phyloP scores from a whole-genome alignment of 2,329 filamentous ascomycete species.

The Neofusicoccum ribis region DNA sequence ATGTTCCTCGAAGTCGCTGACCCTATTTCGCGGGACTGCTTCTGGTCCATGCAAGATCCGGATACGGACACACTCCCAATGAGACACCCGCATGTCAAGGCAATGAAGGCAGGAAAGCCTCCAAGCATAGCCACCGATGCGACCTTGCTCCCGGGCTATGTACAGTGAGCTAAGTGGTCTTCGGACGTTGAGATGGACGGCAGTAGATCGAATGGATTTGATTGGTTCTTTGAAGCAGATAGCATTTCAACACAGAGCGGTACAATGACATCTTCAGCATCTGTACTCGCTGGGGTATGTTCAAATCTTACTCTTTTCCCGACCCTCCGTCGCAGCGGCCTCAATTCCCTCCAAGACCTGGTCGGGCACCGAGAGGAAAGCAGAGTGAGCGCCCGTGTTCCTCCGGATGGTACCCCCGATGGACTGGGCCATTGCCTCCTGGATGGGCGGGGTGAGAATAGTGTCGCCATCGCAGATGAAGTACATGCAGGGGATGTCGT shows the following conservation, averaged over 20 bases:
- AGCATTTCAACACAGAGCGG: no score
- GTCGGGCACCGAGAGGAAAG: slow-evolving; percentile 9
- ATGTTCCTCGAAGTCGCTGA: slow-evolving; percentile 40
- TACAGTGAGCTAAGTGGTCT: slow-evolving; percentile 24
- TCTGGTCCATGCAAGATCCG: slow-evolving; percentile 25
- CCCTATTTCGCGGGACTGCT: slow-evolving; percentile 19
- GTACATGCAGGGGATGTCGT: slow-evolving; percentile 15
- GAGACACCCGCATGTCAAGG: slow-evolving; percentile 27
- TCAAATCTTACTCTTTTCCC: neutral
- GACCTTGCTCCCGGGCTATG: slow-evolving; percentile 24
- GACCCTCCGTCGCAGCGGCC: neutral
- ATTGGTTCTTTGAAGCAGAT: no score
- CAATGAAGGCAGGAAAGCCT: slow-evolving; percentile 34
- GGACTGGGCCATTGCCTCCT: slow-evolving; percentile 12
- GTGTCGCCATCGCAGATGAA: slow-evolving; percentile 16
- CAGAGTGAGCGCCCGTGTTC: slow-evolving; percentile 8
- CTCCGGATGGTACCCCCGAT: slow-evolving; percentile 2
- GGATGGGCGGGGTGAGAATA: neutral
- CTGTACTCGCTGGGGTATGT: neutral
- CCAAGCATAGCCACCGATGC: slow-evolving; percentile 31
- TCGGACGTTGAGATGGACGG: no score
- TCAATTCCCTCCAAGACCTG: neutral
- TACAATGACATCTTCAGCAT: no score
- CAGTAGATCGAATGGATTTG: neutral
- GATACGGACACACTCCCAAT: slow-evolving; percentile 28